Percentiles rank a stretch among this genome's conserved stretches.
Evolutionary conservation across 257 asterid genomes (phyloP).

Genomic region (Nicotiana knightiana): DNA sequence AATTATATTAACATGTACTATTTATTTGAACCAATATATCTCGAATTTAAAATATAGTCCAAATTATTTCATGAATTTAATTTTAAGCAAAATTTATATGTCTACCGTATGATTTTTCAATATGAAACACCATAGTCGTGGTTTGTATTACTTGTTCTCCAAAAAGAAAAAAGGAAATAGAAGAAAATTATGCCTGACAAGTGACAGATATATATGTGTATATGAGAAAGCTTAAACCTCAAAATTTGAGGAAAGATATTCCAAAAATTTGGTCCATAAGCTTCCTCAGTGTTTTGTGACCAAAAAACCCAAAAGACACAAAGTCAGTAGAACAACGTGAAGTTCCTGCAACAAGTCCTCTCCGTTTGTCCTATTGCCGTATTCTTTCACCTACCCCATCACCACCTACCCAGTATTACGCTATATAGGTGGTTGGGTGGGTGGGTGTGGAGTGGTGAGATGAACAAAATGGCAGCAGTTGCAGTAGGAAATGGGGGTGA

Average conservation of each 20-base stretch:
- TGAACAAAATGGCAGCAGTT: slow-evolving; percentile 26
- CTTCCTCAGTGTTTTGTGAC: neutral
- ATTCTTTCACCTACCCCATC: neutral
- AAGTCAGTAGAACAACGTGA: neutral
- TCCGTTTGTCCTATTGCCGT: neutral
- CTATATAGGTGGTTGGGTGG: neutral
- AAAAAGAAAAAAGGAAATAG: no score
- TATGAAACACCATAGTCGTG: no score
- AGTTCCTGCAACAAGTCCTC: neutral
- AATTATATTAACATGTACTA: no score
- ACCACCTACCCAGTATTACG: neutral
- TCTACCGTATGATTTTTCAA: no score
- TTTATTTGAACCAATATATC: no score
- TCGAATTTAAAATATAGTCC: no score
- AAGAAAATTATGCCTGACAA: no score
- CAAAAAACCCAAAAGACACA: neutral
- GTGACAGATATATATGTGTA: no score
- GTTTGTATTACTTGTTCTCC: no score
- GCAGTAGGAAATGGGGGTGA: slow-evolving; percentile 40
- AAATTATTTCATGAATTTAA: no score
- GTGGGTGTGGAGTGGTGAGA: neutral
- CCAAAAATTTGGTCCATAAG: neutral
- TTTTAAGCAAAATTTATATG: no score
- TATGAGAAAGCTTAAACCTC: neutral
- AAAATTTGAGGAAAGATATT: neutral